Evolutionary conservation across 805 yeast genomes (phyloP).

Genomic region (Wickerhamomyces pijperi): DNA sequence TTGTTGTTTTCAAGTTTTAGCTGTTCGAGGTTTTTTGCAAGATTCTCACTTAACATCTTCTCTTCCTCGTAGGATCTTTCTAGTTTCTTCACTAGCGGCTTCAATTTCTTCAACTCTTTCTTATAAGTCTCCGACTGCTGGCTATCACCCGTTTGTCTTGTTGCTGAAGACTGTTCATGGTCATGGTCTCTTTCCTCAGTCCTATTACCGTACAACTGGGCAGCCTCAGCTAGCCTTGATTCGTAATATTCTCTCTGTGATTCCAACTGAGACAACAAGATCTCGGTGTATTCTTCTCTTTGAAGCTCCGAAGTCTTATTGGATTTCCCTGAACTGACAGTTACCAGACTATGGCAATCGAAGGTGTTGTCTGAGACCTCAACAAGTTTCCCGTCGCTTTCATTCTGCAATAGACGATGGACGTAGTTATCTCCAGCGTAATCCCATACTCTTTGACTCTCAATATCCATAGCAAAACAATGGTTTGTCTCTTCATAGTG

Average conservation of each 20-base stretch:
- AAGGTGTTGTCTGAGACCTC: slow-evolving; percentile 32
- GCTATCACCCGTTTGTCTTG: slow-evolving; percentile 4
- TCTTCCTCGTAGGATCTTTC: slow-evolving; percentile 26
- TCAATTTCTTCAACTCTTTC: slow-evolving; percentile 23
- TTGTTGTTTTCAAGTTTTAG: slow-evolving; percentile 21
- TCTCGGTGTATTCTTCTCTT: slow-evolving; percentile 56
- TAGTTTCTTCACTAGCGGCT: slow-evolving; percentile 1
- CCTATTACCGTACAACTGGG: neutral
- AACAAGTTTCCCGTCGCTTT: slow-evolving; percentile 80
- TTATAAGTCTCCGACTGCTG: slow-evolving; percentile 14
- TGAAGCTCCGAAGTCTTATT: slow-evolving; percentile 46
- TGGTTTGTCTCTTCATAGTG: slow-evolving; percentile 74
- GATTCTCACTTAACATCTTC: slow-evolving; percentile 28
- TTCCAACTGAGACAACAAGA: slow-evolving; percentile 69
- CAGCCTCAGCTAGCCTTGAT: slow-evolving; percentile 25
- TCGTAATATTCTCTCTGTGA: slow-evolving; percentile 82
- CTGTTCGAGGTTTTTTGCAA: slow-evolving; percentile 28
- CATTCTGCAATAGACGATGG: slow-evolving; percentile 75
- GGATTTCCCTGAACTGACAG: slow-evolving; percentile 22
- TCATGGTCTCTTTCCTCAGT: too few relatives aligned
- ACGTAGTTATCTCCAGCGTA: slow-evolving; percentile 87
- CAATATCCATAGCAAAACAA: slow-evolving; percentile 83
- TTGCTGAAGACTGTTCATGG: neutral
- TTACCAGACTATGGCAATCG: slow-evolving; percentile 1
- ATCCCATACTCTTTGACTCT: slow-evolving; percentile 87